These are phyloP conservation scores for Dillenia turbinata DNA, from an alignment of 164 flowering plant species.

Conservation along the genomic window DNA sequence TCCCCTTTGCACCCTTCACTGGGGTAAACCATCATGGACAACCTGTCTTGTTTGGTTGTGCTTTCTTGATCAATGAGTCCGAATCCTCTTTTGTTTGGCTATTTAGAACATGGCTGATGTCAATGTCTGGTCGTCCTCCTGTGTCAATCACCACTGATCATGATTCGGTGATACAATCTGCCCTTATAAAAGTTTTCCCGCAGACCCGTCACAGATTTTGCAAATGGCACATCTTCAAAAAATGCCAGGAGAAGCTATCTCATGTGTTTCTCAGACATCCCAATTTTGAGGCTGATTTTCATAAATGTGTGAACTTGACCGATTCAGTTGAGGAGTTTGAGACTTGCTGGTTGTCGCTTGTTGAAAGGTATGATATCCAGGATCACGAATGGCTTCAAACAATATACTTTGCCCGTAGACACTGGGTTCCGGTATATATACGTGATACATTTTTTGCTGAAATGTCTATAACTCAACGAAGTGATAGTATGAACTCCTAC, in stretches of 20 bases:
- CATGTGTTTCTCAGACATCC: constrained; percentile 50
- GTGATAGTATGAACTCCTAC: constrained; percentile 80
- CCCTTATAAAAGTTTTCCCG: constrained; percentile 69
- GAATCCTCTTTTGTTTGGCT: constrained; percentile 76
- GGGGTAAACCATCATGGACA: constrained; percentile 88
- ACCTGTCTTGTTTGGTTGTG: constrained; percentile 85
- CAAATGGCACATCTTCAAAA: constrained; percentile 75
- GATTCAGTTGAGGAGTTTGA: constrained; percentile 72
- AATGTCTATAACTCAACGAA: constrained; percentile 70
- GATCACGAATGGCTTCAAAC: constrained; percentile 74
- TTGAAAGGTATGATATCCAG: constrained; percentile 53
- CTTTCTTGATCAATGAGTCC: constrained; percentile 67
- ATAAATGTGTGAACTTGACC: constrained; percentile 71
- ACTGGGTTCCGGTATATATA: constrained; percentile 79
- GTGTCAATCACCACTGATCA: constrained; percentile 74
- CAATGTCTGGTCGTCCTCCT: constrained; percentile 71
- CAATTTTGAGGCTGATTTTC: constrained; percentile 65
- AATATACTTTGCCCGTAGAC: constrained; percentile 49
- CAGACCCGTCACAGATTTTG: constrained; percentile 74
- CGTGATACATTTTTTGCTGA: constrained; percentile 79
- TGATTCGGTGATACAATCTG: constrained; percentile 62
- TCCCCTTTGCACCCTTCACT: constrained; percentile 87
- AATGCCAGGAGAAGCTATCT: constrained; percentile 73
- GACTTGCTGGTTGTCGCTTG: constrained; percentile 65
- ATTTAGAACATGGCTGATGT: constrained; percentile 68